Conservation (phyloP, 1,284 basidiomycete species). For the Boletus austroedulis region DNA sequence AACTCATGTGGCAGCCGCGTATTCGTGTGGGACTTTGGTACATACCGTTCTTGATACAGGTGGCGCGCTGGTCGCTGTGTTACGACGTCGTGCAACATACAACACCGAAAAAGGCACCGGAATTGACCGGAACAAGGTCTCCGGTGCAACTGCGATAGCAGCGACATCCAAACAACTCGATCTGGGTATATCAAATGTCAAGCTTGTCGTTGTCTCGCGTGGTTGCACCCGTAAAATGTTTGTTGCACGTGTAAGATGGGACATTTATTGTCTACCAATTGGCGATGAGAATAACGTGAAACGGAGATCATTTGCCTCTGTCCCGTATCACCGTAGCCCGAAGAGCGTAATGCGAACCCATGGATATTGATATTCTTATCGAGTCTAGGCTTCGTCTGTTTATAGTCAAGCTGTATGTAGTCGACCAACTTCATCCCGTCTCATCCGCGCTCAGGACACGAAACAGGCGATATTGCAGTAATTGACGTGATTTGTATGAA, state of each 20-base stretch:
- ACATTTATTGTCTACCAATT: not conserved
- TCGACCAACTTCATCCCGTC: too few relatives aligned
- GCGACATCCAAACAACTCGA: not conserved
- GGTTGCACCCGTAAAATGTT: not conserved
- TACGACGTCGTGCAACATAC: not conserved
- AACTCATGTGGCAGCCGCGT: too few relatives aligned
- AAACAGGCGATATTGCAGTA: not conserved
- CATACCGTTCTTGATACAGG: too few relatives aligned
- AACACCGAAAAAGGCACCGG: not conserved
- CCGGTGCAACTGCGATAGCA: not conserved
- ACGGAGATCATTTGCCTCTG: not conserved
- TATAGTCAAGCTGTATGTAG: too few relatives aligned
- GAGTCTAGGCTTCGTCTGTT: too few relatives aligned
- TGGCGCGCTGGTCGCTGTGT: too few relatives aligned
- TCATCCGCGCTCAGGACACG: too few relatives aligned
- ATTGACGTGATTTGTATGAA: not conserved
- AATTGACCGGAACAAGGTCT: not conserved
- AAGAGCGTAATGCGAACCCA: too few relatives aligned
- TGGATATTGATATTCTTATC: too few relatives aligned
- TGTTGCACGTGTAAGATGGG: not conserved
- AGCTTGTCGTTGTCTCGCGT: not conserved
- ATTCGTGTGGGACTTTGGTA: too few relatives aligned
- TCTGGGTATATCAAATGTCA: not conserved
- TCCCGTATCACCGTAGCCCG: too few relatives aligned
- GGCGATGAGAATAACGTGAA: not conserved